A percentile compares a stretch with the other conserved stretches of the same genome.
Conservation (phyloP, 805 yeast genomes). For the Ogataea nitratoaversa region DNA sequence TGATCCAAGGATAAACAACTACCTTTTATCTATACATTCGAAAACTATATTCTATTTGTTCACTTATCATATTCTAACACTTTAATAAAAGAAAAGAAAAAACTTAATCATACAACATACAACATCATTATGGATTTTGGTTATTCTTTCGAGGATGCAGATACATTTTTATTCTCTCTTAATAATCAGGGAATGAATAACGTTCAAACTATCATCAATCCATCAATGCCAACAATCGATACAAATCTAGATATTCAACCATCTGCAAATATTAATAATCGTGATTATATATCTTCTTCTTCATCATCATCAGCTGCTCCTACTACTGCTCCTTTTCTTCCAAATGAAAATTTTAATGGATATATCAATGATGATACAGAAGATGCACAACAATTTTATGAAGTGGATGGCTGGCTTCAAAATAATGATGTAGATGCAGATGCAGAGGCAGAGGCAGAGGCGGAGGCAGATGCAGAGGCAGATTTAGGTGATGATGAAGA, state of each 20-base stretch:
- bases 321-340: no score
- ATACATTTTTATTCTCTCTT: constrained; percentile 23
- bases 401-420: neutral
- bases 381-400: no score
- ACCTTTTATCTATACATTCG: no score
- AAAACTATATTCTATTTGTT: no score
- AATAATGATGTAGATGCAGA: neutral
- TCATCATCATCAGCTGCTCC: no score
- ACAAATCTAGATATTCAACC: neutral
- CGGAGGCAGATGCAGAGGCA: neutral
- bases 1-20: no score
- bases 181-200: constrained; percentile 10
- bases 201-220: neutral
- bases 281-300: no score
- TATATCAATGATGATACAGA: neutral
- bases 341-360: neutral
- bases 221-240: constrained; percentile 1
- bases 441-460: neutral
- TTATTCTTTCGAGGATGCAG: constrained; percentile 26
- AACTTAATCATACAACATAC: neutral
- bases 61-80: no score
- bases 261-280: no score
- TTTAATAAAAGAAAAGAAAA: neutral
- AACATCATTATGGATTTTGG: constrained; percentile 15
- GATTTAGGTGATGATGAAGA: neutral